Evolutionary conservation across 225 moss, liverwort and hornwort genomes (phyloP), one percentile per base, ranked within the genome.

Genomic region (Climacium dendroides): DNA sequence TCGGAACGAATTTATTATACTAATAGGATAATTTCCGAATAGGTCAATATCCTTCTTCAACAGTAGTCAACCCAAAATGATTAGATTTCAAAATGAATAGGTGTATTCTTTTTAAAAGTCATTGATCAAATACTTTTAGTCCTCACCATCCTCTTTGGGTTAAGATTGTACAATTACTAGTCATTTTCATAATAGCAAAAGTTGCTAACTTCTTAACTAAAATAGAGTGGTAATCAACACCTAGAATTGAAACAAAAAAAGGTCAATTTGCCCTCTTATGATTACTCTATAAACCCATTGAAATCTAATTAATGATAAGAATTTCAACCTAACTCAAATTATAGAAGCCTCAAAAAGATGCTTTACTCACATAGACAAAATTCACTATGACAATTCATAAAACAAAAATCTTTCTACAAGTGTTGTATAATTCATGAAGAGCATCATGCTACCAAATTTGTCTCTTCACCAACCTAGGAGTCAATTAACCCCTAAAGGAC

Each of bases 161-260:
- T 10, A 6, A n/a, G 3, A n/a, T 20, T 4, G 6, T 20, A 11
- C 11, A n/a, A 22, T 11, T 66, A n/a, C 20, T 20, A 66, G 0
- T 11, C 66, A n/a, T 11, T 66, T n/a, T n/a, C 1, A 20, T n/a
- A 0, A 20, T 18, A 34, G 18, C 9, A 34, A 34, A 34, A 34
- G 18, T 34, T 34, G 3, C 11, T n/a, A 20, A 66, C 3, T 66
- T n/a, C 6, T 35, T 19, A 10, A 32, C 32, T 63, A 20, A 10
- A 65, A 1, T n/a, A 0, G 19, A n/a, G 19, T 20, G 0, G 0
- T 20, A 19, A 65, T n/a, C 11, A n/a, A n/a, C 11, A 35, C 13
- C 29, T 19, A 8, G 0, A n/a, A 65, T 35, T 65, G 64, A 6
- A 65, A 32, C 5, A 19, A 1, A 65, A 35, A 65, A 11, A 0